Conservation (phyloP, 2,329 filamentous ascomycete genomes). For the Fusarium sororula region DNA sequence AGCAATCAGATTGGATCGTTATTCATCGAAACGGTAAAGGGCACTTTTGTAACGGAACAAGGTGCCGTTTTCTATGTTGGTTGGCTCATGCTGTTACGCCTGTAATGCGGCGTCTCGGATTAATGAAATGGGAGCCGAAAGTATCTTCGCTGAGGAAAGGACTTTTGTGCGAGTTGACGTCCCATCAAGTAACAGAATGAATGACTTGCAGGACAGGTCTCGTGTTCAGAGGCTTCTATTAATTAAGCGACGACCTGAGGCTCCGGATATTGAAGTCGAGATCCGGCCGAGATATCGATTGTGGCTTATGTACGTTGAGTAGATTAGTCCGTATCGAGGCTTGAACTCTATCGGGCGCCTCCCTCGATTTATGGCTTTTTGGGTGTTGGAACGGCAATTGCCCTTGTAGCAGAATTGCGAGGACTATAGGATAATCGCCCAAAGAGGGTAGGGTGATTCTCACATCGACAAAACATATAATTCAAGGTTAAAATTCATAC, state of each 20-base stretch:
- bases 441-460: neutral
- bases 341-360: conserved; percentile 19
- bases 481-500: conserved; percentile 12
- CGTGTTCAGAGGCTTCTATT: neutral
- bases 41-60: conserved; percentile 21
- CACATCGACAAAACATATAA: conserved; percentile 1
- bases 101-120: conserved; percentile 16
- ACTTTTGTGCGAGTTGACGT: conserved; percentile 16
- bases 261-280: conserved; percentile 27
- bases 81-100: neutral
- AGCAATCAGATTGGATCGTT: neutral
- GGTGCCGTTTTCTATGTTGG: conserved; percentile 7
- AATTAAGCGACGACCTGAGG: conserved; percentile 4
- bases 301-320: conserved; percentile 29
- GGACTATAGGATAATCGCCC: neutral
- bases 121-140: conserved; percentile 2
- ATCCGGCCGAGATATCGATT: conserved; percentile 33
- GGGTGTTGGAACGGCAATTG: conserved; percentile 8
- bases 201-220: conserved; percentile 31
- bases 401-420: neutral
- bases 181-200: conserved; percentile 1
- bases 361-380: conserved; percentile 5
- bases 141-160: neutral
- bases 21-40: conserved; percentile 2
- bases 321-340: conserved; percentile 1